These are phyloP conservation scores for Phytophthora foliorum DNA, from an alignment of 352 stramenopile species.

Conservation along the genomic window DNA sequence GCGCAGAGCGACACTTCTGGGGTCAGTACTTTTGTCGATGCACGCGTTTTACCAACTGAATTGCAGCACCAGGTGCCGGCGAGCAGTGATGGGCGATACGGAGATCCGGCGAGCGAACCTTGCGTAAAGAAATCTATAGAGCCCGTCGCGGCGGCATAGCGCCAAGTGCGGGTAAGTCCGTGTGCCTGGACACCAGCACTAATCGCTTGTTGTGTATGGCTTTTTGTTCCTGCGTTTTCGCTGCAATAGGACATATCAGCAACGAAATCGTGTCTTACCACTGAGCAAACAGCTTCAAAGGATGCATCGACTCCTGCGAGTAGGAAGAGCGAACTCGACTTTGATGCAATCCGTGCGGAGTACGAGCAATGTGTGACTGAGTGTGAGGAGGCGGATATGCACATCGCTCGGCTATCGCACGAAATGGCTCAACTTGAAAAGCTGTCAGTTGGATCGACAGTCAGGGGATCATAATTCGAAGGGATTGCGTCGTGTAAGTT, in stretches of 20 bases:
- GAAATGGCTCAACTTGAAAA: slow-evolving; percentile 45
- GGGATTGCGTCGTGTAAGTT: slow-evolving; percentile 26
- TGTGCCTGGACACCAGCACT: slow-evolving; percentile 33
- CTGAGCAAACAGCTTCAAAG: slow-evolving; percentile 3
- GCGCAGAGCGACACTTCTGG: slow-evolving; percentile 23
- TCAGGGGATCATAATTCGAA: slow-evolving; percentile 10
- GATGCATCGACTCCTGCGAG: slow-evolving; percentile 3
- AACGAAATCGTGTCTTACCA: not conserved
- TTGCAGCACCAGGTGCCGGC: slow-evolving; percentile 31
- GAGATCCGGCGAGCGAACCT: slow-evolving; percentile 34
- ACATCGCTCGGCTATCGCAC: slow-evolving; percentile 36
- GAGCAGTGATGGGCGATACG: slow-evolving; percentile 38
- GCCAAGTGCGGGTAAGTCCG: slow-evolving; percentile 38
- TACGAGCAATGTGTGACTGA: slow-evolving; percentile 42
- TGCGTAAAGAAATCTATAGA: slow-evolving; percentile 52
- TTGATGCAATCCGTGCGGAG: slow-evolving; percentile 39
- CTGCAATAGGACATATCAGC: slow-evolving; percentile 29
- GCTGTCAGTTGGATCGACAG: slow-evolving; percentile 15
- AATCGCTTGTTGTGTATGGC: slow-evolving; percentile 45
- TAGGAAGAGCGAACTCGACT: slow-evolving; percentile 20
- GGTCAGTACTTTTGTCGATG: slow-evolving; percentile 48
- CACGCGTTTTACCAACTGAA: slow-evolving; percentile 30
- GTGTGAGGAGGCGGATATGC: slow-evolving; percentile 35
- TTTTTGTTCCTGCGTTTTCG: slow-evolving; percentile 27
- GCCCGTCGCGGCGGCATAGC: slow-evolving; percentile 33